Conservation (phyloP, 495 filamentous ascomycete species). For the Cercophora scortea region DNA sequence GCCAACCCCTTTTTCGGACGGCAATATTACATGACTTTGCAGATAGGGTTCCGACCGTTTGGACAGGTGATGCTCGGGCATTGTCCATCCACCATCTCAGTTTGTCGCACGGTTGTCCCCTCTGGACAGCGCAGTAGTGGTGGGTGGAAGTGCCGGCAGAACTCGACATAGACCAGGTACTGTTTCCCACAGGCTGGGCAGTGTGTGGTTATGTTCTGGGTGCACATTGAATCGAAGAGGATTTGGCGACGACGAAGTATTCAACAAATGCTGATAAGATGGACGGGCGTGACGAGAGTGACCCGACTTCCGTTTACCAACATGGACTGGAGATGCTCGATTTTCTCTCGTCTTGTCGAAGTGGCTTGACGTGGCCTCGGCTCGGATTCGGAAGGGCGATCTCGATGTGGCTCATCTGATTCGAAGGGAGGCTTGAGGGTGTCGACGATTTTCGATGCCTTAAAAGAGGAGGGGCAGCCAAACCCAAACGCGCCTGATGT, state of each 20-base stretch:
- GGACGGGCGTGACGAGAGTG: neutral
- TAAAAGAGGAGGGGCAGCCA: no score
- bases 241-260: conserved; percentile 1
- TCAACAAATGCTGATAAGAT: neutral
- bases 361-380: conserved; percentile 7
- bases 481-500: no score
- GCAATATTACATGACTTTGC: conserved; percentile 30
- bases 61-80: conserved; percentile 43
- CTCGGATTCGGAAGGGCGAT: neutral
- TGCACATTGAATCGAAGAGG: conserved; percentile 37
- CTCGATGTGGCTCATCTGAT: neutral
- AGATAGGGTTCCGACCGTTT: conserved; percentile 40
- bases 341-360: neutral
- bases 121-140: conserved; percentile 32
- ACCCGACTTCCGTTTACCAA: conserved; percentile 2
- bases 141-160: conserved; percentile 38
- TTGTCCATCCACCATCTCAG: conserved; percentile 38
- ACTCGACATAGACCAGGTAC: conserved; percentile 43
- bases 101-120: conserved; percentile 23
- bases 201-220: conserved; percentile 36
- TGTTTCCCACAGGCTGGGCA: conserved; percentile 46
- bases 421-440: neutral
- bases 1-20: neutral
- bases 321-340: conserved; percentile 9
- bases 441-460: no score